Evolutionary conservation across 2,329 filamentous ascomycete species (phyloP), one percentile per base, ranked within the genome.

Genomic region (Fusarium algeriense): DNA sequence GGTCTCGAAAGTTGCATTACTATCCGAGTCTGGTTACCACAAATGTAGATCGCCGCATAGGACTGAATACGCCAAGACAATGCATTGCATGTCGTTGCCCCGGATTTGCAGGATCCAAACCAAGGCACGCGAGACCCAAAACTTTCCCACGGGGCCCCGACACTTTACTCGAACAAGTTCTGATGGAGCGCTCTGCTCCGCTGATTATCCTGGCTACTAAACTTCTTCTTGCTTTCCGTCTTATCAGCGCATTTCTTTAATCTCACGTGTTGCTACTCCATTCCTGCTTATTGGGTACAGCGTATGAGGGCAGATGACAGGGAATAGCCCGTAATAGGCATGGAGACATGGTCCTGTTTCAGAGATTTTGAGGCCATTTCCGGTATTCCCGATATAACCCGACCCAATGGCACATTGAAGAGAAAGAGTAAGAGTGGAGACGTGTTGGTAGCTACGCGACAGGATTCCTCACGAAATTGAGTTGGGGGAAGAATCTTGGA

Each of bases 1-100:
- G 15, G 7, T 35, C 12, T 19, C 2, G 3, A 50, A 14, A 15
- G 48, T 37, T 12, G 5, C 48, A 26, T 26, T 0, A 2, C 4
- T 8, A 0, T 8, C 32, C 17, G 0, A 26, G 9, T n/a, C 17
- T 0, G 12, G 48, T 3, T 26, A 6, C 2, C 35, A 0, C 35
- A 50, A 32, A 19, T 5, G 43, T 32, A 23, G 54, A 50, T 50
- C 34, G 20, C 32, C 3, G n/a, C 1, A 30, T 30, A 52, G 44
- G 43, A 52, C 54, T 44, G 54, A 57, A 50, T 40, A 40, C 23
- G 4, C 11, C 19, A 12, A 23, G 43, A 38, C 23, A 40, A 5
- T 57, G 26, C 54, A 40, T 49, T 57, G n/a, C 54, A 40, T 49
- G 14, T 17, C 8, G 7, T 52, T 19, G 43, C 44, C 44, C 43